These are phyloP conservation scores for Penicillium hesseltinei DNA, from an alignment of 2,329 filamentous ascomycete species.

Conservation along the genomic window DNA sequence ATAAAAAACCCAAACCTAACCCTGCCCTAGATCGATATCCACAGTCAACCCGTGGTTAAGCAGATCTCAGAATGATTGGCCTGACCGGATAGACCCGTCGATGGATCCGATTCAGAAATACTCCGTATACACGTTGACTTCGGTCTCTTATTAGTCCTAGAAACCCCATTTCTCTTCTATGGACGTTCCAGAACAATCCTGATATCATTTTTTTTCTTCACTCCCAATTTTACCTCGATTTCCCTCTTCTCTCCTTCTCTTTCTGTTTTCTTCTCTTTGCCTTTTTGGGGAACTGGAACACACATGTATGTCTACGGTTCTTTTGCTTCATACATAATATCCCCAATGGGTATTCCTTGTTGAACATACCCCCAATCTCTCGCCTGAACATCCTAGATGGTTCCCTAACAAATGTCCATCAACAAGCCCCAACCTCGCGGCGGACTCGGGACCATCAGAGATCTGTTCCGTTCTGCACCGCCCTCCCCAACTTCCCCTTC, in stretches of 20 bases:
- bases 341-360: constrained; percentile 8
- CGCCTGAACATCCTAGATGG: constrained; percentile 24
- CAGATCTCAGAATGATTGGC: constrained; percentile 26
- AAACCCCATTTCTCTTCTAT: constrained; percentile 13
- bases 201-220: constrained; percentile 8
- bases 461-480: constrained; percentile 33
- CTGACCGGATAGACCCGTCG: constrained; percentile 27
- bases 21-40: constrained; percentile 25
- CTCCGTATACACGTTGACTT: constrained; percentile 1
- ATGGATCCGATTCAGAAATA: constrained; percentile 26
- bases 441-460: constrained; percentile 34
- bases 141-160: constrained; percentile 2
- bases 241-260: background rate
- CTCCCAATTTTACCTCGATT: constrained; percentile 3
- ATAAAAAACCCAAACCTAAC: background rate
- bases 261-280: background rate
- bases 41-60: constrained; percentile 20
- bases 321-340: constrained; percentile 23
- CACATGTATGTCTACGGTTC: constrained; percentile 25
- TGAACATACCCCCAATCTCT: background rate
- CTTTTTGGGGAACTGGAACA: background rate
- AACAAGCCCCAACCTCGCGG: constrained; percentile 34
- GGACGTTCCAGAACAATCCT: constrained; percentile 20
- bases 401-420: constrained; percentile 36
- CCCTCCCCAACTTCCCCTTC: constrained; percentile 26